phyloP scores from a whole-genome alignment of 768 basidiomycete species.

The Lactifluus volemus region DNA sequence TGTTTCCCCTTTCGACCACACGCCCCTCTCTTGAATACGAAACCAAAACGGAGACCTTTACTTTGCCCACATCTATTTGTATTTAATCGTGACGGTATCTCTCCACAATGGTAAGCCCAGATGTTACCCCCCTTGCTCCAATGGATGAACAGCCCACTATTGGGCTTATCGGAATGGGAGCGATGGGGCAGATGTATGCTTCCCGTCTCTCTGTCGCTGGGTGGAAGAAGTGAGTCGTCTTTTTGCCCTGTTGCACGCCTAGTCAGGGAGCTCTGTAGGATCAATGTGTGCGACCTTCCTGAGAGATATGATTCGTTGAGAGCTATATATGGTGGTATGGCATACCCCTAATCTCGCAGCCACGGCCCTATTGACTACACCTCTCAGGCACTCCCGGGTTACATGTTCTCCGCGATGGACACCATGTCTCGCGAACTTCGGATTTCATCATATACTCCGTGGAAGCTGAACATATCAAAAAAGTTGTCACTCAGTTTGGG shows the following conservation, averaged over 20 bases:
- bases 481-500: conserved; percentile 81
- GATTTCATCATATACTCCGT: conserved; percentile 96
- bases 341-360: not conserved
- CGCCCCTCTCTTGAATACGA: not conserved
- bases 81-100: not conserved
- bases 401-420: conserved; percentile 66
- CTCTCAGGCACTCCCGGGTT: conserved; percentile 49
- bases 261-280: conserved; percentile 37
- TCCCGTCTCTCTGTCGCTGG: conserved; percentile 66
- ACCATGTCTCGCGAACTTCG: conserved; percentile 77
- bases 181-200: conserved; percentile 96
- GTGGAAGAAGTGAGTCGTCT: conserved; percentile 61
- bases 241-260: not conserved
- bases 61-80: not conserved
- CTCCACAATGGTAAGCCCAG: conserved; percentile 9
- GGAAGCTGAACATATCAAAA: conserved; percentile 79
- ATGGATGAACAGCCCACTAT: conserved; percentile 59
- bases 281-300: conserved; percentile 83
- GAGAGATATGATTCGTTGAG: conserved; percentile 58
- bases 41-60: not conserved
- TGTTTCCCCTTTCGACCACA: not conserved
- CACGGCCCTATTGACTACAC: not conserved
- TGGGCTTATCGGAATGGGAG: conserved; percentile 94
- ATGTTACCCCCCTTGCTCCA: conserved; percentile 30
- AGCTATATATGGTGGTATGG: conserved; percentile 49